Base-by-base conservation (phyloP, 2,329 filamentous ascomycete genomes). In the Trichoderma citrinoviride region DNA sequence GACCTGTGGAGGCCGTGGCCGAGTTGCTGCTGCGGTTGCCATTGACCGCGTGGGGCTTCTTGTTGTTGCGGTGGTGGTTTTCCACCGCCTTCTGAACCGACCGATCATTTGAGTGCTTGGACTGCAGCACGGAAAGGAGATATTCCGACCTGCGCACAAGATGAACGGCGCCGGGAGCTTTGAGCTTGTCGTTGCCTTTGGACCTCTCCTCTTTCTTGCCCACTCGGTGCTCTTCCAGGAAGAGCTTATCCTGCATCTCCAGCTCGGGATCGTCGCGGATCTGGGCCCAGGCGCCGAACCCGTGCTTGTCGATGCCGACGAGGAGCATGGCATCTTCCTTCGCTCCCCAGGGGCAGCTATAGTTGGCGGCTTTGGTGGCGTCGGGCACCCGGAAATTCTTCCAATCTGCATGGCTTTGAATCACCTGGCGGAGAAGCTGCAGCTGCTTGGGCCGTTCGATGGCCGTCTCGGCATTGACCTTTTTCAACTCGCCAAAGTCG, bases 291-390 rank as follows among this genome's bases (percentile, higher is more conserved):
- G 94, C 93, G 64, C 96, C 96, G 73, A 97, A 98, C 2, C 95
- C 95, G 74, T 99, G 94, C 64, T 90, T 88, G 70, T 93, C 89
- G 69, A 99, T 97, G 66, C 95, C 95, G 46, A 98, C 87, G 64
- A 96, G 90, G 54, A 99, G 87, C 95, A 99, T 99, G 58, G 92
- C 95, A 75, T 99, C 95, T 77, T 99, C 95, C 67, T 90, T 89
- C 1, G 92, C 88, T 58, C 93, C 93, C 95, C 95, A 99, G 27
- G 91, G 82, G 73, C 93, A 97, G 50, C 89, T 91, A 77, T 98
- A 99, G 72, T 92, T 90, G 3, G 95, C 93, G 23, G 90, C 88
- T 75, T 99, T 99, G 14, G 91, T 93, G 3, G 95, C 95, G 73
- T 98, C 94, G 0, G 91, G 87, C 33, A 99, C 86, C 23, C 93